These are phyloP conservation scores for Schizonepeta tenuifolia DNA, from an alignment of 257 asterid species.

Conservation along the genomic window DNA sequence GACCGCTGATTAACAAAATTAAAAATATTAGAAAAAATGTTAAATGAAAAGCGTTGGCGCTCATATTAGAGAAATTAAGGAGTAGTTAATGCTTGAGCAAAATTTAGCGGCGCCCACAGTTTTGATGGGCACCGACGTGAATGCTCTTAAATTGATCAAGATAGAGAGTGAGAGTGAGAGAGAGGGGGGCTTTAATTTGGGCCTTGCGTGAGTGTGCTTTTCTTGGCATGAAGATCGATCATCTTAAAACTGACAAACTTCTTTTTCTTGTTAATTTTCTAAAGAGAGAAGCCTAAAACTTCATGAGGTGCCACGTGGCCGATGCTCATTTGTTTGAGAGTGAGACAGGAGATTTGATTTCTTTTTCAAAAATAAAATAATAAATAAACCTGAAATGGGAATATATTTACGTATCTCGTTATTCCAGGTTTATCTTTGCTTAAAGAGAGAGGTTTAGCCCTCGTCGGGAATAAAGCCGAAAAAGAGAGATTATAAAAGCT, in stretches of 20 bases:
- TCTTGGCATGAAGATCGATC: constrained; percentile 47
- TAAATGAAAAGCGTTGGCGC: no score
- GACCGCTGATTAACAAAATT: no score
- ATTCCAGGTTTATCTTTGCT: constrained; percentile 65
- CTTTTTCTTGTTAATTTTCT: neutral
- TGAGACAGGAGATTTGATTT: constrained; percentile 1
- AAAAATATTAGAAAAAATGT: no score
- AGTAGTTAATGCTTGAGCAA: no score
- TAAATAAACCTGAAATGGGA: neutral
- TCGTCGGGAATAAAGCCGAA: constrained; percentile 53
- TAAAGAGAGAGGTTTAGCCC: constrained; percentile 32
- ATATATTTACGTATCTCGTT: constrained; percentile 34
- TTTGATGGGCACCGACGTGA: no score
- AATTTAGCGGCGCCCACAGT: no score
- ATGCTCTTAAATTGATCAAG: constrained; percentile 4
- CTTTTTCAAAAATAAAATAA: neutral
- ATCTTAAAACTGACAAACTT: constrained; percentile 35
- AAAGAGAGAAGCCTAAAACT: neutral
- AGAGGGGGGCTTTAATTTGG: constrained; percentile 26
- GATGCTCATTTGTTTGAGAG: constrained; percentile 26
- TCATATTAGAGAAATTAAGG: no score
- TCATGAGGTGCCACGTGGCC: constrained; percentile 33
- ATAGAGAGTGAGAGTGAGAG: neutral
- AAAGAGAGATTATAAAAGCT: constrained; percentile 45
- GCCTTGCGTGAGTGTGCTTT: constrained; percentile 56